Evolutionary conservation across 2,329 filamentous ascomycete genomes (phyloP), one percentile per base, ranked within the genome.

Genomic region (Calonectria honghensis): DNA sequence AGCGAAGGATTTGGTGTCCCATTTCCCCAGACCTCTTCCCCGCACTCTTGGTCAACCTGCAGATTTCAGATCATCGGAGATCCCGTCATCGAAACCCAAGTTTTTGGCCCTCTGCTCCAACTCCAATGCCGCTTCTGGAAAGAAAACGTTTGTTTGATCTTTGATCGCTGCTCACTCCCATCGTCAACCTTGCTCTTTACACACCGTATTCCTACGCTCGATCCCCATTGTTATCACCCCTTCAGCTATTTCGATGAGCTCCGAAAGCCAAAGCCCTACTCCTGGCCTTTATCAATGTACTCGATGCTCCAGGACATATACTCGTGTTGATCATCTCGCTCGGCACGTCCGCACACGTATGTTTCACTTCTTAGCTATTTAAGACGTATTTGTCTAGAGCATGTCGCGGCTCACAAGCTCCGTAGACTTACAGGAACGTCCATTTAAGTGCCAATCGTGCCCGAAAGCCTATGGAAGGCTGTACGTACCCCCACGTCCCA

Each of bases 391-490:
- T 24, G 4, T 24, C 14, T 57, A 7, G 52, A 57, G 27, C 7
- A 57, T 35, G 7, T 31, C 6, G 16, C 18, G 6, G 18, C 52
- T 35, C 18, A 57, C 10, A 18, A 31, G 4, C 7, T 57, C 29
- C 1, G 10, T 3, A 59, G 54, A 59, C 14, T 37, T 24, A 11
- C 54, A 59, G 32, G 54, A 59, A 7, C 54, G 54, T 1, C 54
- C 54, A 24, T 59, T 59, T 32, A 59, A 59, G 20, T 59, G 54
- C 31, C 32, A 31, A 35, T 27, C 32, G 35, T 59, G 54, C 37
- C 54, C 54, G 35, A 59, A 59, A 24, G 54, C 54, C 1, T 59
- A 24, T 37, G 54, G 54, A 59, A 37, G 54, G n/a, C 54, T 24
- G 54, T 59, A 37, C 3, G 54, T 6, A 6, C 10, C 10, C 11